Conservation (phyloP, 352 stramenopile genomes). For the Phytopythium delawarense region DNA sequence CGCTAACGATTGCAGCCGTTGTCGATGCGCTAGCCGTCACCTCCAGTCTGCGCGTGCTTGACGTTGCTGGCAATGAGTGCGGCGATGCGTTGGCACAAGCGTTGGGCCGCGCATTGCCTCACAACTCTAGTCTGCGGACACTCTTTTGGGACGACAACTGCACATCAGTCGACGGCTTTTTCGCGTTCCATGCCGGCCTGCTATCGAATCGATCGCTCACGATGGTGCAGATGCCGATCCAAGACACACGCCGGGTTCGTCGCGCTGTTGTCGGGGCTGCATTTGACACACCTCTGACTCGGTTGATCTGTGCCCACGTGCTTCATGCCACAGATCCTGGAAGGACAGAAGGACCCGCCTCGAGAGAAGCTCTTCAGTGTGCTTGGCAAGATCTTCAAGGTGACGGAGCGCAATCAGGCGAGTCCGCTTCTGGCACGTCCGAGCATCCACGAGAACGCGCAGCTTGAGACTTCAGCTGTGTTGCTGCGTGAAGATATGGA, state of each 20-base stretch:
- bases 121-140: slow-evolving; percentile 52
- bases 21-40: slow-evolving; percentile 40
- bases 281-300: not conserved
- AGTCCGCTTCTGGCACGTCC: not conserved
- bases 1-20: slow-evolving; percentile 38
- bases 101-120: slow-evolving; percentile 40
- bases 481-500: not conserved
- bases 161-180: slow-evolving; percentile 66
- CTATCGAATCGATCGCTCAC: slow-evolving; percentile 53
- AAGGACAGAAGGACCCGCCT: slow-evolving; percentile 61
- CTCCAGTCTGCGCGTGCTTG: slow-evolving; percentile 51
- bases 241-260: slow-evolving; percentile 65
- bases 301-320: not conserved
- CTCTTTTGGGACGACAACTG: slow-evolving; percentile 81
- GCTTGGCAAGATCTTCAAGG: slow-evolving; percentile 69
- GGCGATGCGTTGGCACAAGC: slow-evolving; percentile 50
- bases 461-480: not conserved
- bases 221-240: slow-evolving; percentile 75
- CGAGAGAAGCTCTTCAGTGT: slow-evolving; percentile 71
- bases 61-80: slow-evolving; percentile 71
- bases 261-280: not conserved
- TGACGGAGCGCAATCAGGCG: slow-evolving; percentile 52
- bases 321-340: slow-evolving; percentile 43
- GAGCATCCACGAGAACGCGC: not conserved
- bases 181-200: slow-evolving; percentile 57